A percentile compares a stretch with the other conserved stretches of the same genome.
Evolutionary conservation across 495 filamentous ascomycete genomes (phyloP).

Genomic region (Penicillium alfredii): DNA sequence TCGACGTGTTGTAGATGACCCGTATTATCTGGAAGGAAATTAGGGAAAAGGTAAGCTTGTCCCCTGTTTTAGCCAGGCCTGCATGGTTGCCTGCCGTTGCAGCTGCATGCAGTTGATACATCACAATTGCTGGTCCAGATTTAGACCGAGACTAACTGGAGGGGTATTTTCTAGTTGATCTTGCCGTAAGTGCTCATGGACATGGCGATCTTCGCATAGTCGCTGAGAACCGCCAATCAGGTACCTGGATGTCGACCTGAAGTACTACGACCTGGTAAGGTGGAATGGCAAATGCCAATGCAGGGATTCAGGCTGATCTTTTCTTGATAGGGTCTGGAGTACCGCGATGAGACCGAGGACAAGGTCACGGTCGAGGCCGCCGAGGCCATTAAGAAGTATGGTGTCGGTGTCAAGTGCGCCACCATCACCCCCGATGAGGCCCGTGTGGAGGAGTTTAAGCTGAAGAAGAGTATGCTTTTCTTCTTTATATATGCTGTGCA

Average conservation of each 20-base stretch:
- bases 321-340: constrained; percentile 65
- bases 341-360: constrained; percentile 93
- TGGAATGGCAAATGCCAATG: not conserved
- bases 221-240: constrained; percentile 27
- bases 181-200: constrained; percentile 53
- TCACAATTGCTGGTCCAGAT: constrained; percentile 5
- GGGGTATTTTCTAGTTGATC: constrained; percentile 63
- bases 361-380: constrained; percentile 91
- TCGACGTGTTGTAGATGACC: constrained; percentile 62
- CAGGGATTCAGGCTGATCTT: constrained; percentile 4
- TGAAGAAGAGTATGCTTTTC: constrained; percentile 77
- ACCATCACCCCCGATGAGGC: constrained; percentile 98
- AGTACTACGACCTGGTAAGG: constrained; percentile 89
- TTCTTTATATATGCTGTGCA: not conserved
- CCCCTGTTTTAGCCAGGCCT: constrained; percentile 7
- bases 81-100: constrained; percentile 16
- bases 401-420: constrained; percentile 96
- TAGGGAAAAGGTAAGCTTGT: constrained; percentile 71
- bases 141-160: constrained; percentile 17
- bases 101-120: constrained; percentile 15
- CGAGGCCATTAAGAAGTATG: constrained; percentile 97
- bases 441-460: constrained; percentile 92
- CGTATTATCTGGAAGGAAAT: constrained; percentile 98
- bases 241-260: constrained; percentile 93
- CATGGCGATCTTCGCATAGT: constrained; percentile 3